Evolutionary conservation across 148 eudicot species (phyloP).

Genomic region (Dysphania ambrosioides): DNA sequence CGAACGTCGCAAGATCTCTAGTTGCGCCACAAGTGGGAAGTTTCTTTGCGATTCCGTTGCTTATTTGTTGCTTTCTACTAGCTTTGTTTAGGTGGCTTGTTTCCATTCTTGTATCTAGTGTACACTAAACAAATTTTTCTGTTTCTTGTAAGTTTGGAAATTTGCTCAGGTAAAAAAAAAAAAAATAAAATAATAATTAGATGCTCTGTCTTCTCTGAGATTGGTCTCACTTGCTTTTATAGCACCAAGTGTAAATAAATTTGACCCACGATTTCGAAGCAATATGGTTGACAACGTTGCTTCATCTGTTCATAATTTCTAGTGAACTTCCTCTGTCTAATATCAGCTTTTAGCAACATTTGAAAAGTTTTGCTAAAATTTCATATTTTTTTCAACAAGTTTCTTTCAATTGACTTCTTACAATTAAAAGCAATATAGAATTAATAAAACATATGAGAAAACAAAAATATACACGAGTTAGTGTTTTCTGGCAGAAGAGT

Average conservation of each 20-base stretch:
- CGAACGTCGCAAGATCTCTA: neutral
- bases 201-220: neutral
- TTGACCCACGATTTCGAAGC: neutral
- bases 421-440: too few relatives aligned
- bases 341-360: too few relatives aligned
- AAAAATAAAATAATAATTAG: too few relatives aligned
- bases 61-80: constrained; percentile 5
- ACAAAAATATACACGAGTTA: too few relatives aligned
- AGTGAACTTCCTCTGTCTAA: too few relatives aligned
- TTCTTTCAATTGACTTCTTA: too few relatives aligned
- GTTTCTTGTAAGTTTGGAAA: neutral
- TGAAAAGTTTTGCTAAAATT: too few relatives aligned
- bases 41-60: constrained; percentile 5
- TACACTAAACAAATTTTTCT: neutral
- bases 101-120: neutral
- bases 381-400: too few relatives aligned
- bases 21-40: neutral
- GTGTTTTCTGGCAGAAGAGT: too few relatives aligned
- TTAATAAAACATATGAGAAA: too few relatives aligned
- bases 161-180: neutral
- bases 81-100: neutral
- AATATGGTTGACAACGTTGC: too few relatives aligned
- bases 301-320: too few relatives aligned
- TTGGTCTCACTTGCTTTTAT: neutral
- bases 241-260: neutral